Base-by-base conservation (phyloP, 148 eudicot species). In the Amaranthus hypochondriacus region DNA sequence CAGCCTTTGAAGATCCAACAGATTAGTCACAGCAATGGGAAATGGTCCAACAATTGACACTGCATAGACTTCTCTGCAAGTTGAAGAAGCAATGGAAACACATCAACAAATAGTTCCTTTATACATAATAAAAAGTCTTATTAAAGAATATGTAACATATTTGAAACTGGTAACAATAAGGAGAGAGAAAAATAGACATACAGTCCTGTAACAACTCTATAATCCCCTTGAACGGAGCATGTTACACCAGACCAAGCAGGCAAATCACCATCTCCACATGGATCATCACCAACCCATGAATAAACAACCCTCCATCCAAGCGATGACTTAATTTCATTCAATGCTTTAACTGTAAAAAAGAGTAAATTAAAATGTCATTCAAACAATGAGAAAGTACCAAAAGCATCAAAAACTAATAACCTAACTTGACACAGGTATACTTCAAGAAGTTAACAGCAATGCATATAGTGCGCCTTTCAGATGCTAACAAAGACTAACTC, bases 281-380 rank as follows among this genome's bases (percentile, higher is more conserved):
- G 99, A 84, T 95, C 98, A 75, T 95, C 98, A 68, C 97, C 98
- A 54, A 95, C 96, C 98, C 98, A 95, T 1, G 97, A 89, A 80
- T 95, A 95, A 47, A 95, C 98, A 73, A 95, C 98, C 79, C 98
- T 88, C 98, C 98, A 95, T 69, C 98, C 97, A 68, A 95, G 89
- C n/a, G 98, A 95, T 48, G 98, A 88, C 81, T 91, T 95, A 52
- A 92, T 95, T 85, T 95, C 98, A 83, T 95, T 95, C 79, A 90
- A 76, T 50, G 96, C 97, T 88, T 92, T 90, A 78, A 88, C 98
- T 90, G 79, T 75, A 66, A 74, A 65, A 52, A 46, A 75, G 48
- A 61, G 43, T 18, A 59, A 59, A 50, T 42, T 50, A 48, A 3
- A 69, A 68, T 48, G 56, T 14, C 73, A 73, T 3, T 13, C 48